Evolutionary conservation across 2,329 filamentous ascomycete genomes (phyloP), one percentile per base, ranked within the genome.

Genomic region (Ophiostoma quercus): DNA sequence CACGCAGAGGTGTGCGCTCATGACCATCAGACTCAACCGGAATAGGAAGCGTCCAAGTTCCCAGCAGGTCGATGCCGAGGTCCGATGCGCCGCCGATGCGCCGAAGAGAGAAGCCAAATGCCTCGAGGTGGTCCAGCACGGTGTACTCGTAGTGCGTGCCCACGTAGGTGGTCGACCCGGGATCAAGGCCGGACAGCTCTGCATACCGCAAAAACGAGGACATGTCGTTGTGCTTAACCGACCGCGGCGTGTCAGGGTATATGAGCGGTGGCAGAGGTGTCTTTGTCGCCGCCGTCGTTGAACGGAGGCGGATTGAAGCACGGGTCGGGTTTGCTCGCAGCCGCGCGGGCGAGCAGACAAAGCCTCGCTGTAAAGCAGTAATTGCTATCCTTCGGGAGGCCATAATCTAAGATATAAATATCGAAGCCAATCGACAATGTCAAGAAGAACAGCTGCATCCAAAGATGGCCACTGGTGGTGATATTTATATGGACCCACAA

Each of bases 101-200:
- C 66, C 81, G 81, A 43, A 94, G 82, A 29, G 80, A 78, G 79
- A 94, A 91, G 69, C 88, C 88, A 68, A 90, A 84, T 1, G 79
- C 79, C 2, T 83, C 75, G 0, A 94, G 83, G 0, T 85, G 79
- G 3, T 79, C 76, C 6, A 85, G 84, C 2, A 88, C 85, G 0
- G 82, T 87, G 80, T 94, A 94, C 78, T 95, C 92, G 80, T 91
- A 94, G 77, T 85, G 86, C 0, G 91, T 94, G 73, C 92, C 92
- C 60, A 88, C 81, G 76, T 88, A 94, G 63, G 87, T 83, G 0
- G 86, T 87, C 19, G 85, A 87, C 4, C 77, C 79, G 0, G 80
- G 77, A 72, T 86, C 82, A 29, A 92, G 81, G 0, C 83, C 81
- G 0, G 80, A 83, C 67, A 84, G 84, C 25, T 82, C 77, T 5